Conservation (phyloP, 1,139 yeast genomes). For the Lodderomyces margitis region DNA sequence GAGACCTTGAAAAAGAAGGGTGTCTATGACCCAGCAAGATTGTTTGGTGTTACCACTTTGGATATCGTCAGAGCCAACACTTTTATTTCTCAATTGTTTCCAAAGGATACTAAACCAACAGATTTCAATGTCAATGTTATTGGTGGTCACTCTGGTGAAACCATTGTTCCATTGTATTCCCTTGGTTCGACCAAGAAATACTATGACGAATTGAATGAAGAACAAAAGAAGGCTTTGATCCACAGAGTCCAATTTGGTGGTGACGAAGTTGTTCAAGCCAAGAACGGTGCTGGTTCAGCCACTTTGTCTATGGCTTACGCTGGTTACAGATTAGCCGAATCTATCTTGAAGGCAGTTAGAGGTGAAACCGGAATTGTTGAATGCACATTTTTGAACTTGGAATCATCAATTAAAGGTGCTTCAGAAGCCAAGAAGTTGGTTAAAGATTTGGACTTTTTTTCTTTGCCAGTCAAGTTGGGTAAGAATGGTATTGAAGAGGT, state of each 20-base stretch:
- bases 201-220: constrained; percentile 47
- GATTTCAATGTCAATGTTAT: constrained; percentile 77
- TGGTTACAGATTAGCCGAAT: constrained; percentile 90
- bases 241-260: constrained; percentile 98
- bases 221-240: constrained; percentile 67
- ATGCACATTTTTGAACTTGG: constrained; percentile 64
- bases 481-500: constrained; percentile 82
- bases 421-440: constrained; percentile 73
- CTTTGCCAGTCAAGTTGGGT: constrained; percentile 87
- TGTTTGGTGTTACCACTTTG: constrained; percentile 96
- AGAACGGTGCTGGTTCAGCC: constrained; percentile 98
- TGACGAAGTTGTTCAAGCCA: constrained; percentile 98
- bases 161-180: constrained; percentile 93
- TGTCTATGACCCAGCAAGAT: constrained; percentile 85
- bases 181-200: constrained; percentile 44
- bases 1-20: constrained; percentile 86
- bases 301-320: constrained; percentile 99
- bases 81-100: constrained; percentile 70
- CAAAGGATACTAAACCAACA: constrained; percentile 55
- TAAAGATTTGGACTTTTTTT: constrained; percentile 88
- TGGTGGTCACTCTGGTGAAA: constrained; percentile 98
- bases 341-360: constrained; percentile 74
- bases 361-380: constrained; percentile 74
- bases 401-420: constrained; percentile 49
- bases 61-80: constrained; percentile 94